A percentile compares a stretch with the other conserved stretches of the same genome.
Conservation (phyloP, 2,329 filamentous ascomycete species). For the Fusarium torreyae region DNA sequence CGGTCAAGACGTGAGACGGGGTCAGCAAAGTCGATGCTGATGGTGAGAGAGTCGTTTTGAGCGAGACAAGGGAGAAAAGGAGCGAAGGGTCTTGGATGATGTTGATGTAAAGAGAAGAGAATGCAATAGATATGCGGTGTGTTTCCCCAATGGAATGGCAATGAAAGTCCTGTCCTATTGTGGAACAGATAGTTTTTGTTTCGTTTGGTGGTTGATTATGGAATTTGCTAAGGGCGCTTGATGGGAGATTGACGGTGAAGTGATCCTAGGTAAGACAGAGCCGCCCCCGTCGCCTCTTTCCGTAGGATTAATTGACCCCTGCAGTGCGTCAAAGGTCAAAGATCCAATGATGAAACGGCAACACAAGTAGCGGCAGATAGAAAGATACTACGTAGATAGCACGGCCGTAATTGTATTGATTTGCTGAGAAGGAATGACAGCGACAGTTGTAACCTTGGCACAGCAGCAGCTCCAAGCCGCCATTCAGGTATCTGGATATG, state of each 20-base stretch:
- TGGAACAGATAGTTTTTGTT: constrained; percentile 29
- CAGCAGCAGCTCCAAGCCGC: constrained; percentile 1
- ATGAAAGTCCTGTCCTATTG: constrained; percentile 16
- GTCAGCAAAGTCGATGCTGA: constrained; percentile 36
- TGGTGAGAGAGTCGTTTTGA: constrained; percentile 24
- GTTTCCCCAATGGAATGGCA: constrained; percentile 32
- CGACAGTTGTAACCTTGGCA: neutral
- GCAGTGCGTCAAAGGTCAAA: constrained; percentile 28
- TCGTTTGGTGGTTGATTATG: constrained; percentile 23
- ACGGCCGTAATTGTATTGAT: constrained; percentile 14
- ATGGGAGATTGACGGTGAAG: constrained; percentile 45
- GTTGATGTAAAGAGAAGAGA: constrained; percentile 22
- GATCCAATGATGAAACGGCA: constrained; percentile 35
- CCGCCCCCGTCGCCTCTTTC: constrained; percentile 29
- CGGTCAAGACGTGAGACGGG: constrained; percentile 26
- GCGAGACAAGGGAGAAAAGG: constrained; percentile 42
- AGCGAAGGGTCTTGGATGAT: constrained; percentile 24
- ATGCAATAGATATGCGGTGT: constrained; percentile 34
- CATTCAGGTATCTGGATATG: neutral
- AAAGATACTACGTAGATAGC: constrained; percentile 1
- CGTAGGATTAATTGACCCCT: constrained; percentile 34
- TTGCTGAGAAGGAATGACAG: constrained; percentile 13
- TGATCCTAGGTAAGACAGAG: constrained; percentile 26
- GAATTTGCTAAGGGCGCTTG: constrained; percentile 24
- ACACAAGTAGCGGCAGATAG: constrained; percentile 11